Conservation (phyloP, 257 asterid genomes). For the Ophiorrhiza pumila region DNA sequence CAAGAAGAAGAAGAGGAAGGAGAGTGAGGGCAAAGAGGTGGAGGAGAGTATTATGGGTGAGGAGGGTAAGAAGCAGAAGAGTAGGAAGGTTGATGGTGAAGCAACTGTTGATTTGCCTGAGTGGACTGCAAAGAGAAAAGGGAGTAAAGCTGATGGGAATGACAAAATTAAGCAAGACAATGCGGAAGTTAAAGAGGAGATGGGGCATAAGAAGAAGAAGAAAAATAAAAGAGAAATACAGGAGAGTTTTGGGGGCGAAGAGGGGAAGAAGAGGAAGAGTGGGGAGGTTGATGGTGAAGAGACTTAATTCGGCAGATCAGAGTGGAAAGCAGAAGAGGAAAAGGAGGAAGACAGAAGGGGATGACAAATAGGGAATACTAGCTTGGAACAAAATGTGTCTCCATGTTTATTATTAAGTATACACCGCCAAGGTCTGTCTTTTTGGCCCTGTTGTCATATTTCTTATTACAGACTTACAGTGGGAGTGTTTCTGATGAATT, state of each 20-base stretch:
- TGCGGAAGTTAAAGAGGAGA: neutral
- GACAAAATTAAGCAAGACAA: neutral
- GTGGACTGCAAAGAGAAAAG: neutral
- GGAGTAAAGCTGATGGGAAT: neutral
- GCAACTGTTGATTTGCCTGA: neutral
- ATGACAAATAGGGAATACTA: neutral
- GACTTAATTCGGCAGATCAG: no score
- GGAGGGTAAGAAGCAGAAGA: neutral
- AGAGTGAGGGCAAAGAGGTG: neutral
- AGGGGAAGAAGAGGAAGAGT: constrained; percentile 32
- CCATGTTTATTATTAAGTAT: neutral
- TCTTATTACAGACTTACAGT: no score
- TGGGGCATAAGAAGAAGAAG: constrained; percentile 15
- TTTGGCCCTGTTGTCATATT: neutral
- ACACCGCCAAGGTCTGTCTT: neutral
- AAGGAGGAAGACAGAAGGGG: constrained; percentile 29
- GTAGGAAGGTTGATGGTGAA: neutral
- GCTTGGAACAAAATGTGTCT: neutral
- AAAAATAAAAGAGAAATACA: constrained; percentile 20
- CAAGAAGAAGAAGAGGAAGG: constrained; percentile 1
- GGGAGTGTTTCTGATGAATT: neutral
- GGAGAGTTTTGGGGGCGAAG: constrained; percentile 11
- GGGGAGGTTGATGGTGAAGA: constrained; percentile 32
- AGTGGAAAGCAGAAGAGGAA: constrained; percentile 31
- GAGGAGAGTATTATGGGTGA: neutral